Evolutionary conservation across 805 yeast species (phyloP), one percentile per base, ranked within the genome.

Genomic region (Zygosaccharomyces bailii): DNA sequence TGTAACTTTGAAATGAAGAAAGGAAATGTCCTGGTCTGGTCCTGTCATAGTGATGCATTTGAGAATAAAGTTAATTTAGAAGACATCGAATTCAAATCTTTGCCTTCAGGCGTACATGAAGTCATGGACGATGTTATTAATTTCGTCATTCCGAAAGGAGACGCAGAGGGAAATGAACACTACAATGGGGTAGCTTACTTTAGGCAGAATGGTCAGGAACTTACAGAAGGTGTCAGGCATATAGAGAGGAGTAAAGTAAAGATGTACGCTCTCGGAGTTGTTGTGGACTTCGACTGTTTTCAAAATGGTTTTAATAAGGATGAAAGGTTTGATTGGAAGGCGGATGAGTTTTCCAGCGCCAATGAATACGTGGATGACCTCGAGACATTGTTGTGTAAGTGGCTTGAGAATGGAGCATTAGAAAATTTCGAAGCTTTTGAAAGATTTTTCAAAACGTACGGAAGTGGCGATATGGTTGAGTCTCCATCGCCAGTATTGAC

Each of bases 41-140:
- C 59, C n/a, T 45, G 54, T 23, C 48, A 37, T 16, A 34, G 46
- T 20, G 41, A 50, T 34, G 51, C 45, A 17, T 44, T 34, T 10
- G 33, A 46, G 2, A 39, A 44, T 8, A 39, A 50, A 14, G 34
- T 43, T 17, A 24, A 49, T 23, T 54, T 78, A 19, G 61, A 69
- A 23, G 73, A 74, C 9, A 56, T 82, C 3, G 89, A 83, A 60
- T 82, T 73, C 63, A 76, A 79, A 51, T 69, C 81, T n/a, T 63
- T 83, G 34, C 89, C 89, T 0, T 79, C 86, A 0, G 88, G 90
- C 1, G 66, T 81, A 2, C 89, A 83, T 55, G 70, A 75, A 10
- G 44, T 49, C 3, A 68, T 69, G 2, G 59, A 61, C 10, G 89
- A 83, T 55, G 74, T 76, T 1, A 69, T 82, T 1, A 74, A 76